Evolutionary conservation across 495 filamentous ascomycete species (phyloP), one percentile per base, ranked within the genome.

Genomic region (Penicillium canariense): DNA sequence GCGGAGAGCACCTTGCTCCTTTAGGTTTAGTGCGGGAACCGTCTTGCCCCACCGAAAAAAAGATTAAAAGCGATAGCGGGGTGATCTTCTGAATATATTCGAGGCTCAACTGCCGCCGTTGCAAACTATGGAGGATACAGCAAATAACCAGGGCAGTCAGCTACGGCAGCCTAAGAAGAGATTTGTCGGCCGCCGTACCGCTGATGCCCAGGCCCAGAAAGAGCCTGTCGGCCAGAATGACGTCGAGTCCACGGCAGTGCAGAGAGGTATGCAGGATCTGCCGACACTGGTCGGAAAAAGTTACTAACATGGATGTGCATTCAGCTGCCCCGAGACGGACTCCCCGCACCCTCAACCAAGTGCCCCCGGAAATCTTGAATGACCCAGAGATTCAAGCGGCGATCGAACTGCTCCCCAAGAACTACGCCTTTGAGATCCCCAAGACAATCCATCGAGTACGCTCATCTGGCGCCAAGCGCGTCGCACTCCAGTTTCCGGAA

Each of bases 351-450:
- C 76, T 97, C 22, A 96, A 96, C 70, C 89, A 92, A 70, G 88
- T 99, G 10, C 92, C 94, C 1, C 72, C 84, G 2, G 87, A 90
- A 50, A 97, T 99, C 56, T 77, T 94, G 20, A 75, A 94, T 52
- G 90, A 97, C 67, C 75, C 84, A 36, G 89, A 88, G n/a, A 88
- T 99, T 59, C 90, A 91, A 72, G 87, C 83, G 14, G 94, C 94
- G 2, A 92, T 97, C 42, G 77, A 83, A 3, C 82, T 97, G 17
- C 85, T 99, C 5, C 94, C 94, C 2, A 72, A 83, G 15, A 97
- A 99, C 76, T 99, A 97, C 78, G 90, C 88, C 38, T 99, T 99
- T 67, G 94, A 99, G 72, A 91, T 99, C 48, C 94, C 88, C 65
- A 97, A 99, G 70, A 97, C 94, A 2, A 94, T 99, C 65, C 91